A percentile compares a stretch with the other conserved stretches of the same genome.
phyloP scores from a whole-genome alignment of 257 asterid species.

The Nicotiana noctiflora region DNA sequence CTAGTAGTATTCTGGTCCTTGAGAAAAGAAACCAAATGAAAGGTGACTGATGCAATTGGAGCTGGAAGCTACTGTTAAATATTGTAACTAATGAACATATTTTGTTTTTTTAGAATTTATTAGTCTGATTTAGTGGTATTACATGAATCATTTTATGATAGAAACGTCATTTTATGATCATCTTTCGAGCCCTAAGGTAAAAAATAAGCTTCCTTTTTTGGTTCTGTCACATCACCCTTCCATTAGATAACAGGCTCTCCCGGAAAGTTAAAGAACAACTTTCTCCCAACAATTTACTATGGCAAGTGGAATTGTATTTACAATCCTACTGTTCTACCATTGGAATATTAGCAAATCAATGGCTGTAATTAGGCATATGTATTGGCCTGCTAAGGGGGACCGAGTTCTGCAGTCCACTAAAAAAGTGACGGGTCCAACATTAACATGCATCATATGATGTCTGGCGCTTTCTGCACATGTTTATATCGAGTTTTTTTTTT shows the following conservation, averaged over 20 bases:
- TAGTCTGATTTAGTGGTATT: too few species aligned
- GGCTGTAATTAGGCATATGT: background rate
- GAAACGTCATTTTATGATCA: too few species aligned
- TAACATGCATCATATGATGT: background rate
- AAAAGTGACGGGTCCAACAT: background rate
- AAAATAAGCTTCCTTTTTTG: too few species aligned
- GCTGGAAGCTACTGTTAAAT: background rate
- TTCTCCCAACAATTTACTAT: too few species aligned
- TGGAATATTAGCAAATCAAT: too few species aligned
- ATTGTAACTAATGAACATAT: background rate
- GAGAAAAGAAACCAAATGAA: background rate
- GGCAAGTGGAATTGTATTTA: background rate
- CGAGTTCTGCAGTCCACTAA: background rate
- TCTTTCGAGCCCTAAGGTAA: too few species aligned
- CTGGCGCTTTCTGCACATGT: background rate
- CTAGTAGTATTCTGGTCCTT: background rate
- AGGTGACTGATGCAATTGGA: background rate
- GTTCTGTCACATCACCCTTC: too few species aligned
- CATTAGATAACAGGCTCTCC: too few species aligned
- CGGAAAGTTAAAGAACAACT: too few species aligned
- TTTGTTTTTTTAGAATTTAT: background rate
- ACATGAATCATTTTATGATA: too few species aligned
- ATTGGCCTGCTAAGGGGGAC: background rate
- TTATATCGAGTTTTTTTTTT: too few species aligned
- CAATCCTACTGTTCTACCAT: background rate